Percentiles rank a stretch among this genome's conserved stretches.
These are phyloP conservation scores for Pythium insidiosum DNA, from an alignment of 352 stramenopile genomes.

Conservation along the genomic window DNA sequence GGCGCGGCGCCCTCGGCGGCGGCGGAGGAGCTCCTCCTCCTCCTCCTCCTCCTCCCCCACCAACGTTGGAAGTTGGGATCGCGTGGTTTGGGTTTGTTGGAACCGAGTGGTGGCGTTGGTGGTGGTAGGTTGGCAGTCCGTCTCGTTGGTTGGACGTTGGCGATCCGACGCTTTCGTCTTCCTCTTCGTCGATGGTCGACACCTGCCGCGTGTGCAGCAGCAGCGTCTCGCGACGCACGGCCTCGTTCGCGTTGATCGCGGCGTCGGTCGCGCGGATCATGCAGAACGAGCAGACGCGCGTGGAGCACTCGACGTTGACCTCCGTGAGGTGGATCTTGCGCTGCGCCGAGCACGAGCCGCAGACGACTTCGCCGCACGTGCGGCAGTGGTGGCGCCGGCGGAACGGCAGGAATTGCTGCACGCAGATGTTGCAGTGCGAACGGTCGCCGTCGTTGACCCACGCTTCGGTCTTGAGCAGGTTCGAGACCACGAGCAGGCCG, in stretches of 20 bases:
- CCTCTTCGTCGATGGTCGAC: no score
- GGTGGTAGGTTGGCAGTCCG: not conserved
- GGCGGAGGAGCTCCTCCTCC: not conserved
- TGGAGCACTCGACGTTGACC: constrained; percentile 72
- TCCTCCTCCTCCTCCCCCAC: no score
- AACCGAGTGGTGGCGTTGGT: not conserved
- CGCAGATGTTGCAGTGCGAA: constrained; percentile 74
- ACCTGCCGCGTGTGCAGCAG: constrained; percentile 5
- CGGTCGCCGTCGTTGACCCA: constrained; percentile 66
- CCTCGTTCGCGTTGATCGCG: constrained; percentile 50
- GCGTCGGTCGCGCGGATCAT: constrained; percentile 68
- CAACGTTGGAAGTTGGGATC: not conserved
- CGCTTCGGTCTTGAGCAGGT: constrained; percentile 52
- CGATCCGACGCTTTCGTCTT: no score
- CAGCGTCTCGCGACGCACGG: constrained; percentile 26
- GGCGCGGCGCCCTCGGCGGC: not conserved
- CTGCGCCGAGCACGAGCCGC: constrained; percentile 60
- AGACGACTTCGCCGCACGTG: constrained; percentile 75
- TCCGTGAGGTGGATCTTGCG: constrained; percentile 65
- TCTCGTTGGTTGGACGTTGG: no score
- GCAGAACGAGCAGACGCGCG: constrained; percentile 74
- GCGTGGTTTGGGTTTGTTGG: not conserved
- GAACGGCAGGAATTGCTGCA: constrained; percentile 77
- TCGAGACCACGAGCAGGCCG: constrained; percentile 58
- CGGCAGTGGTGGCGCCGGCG: constrained; percentile 71